A percentile compares a stretch with the other conserved stretches of the same genome.
phyloP scores from a whole-genome alignment of 2,329 filamentous ascomycete species.

The Xylaria sp. region DNA sequence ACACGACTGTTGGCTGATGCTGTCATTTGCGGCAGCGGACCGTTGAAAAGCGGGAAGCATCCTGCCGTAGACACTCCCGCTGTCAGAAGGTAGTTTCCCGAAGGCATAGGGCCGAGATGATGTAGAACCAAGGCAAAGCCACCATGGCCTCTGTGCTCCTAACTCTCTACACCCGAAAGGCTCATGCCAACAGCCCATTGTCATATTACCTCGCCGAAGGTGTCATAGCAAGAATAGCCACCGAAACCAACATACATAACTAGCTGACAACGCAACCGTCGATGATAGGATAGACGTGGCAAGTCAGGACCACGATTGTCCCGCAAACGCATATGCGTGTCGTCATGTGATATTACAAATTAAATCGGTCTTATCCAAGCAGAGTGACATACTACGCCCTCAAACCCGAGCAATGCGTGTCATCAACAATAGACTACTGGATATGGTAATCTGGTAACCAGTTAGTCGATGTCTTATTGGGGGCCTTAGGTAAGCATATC shows the following conservation, averaged over 20 bases:
- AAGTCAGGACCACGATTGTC: background rate
- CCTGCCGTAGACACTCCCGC: conserved; percentile 42
- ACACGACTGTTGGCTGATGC: conserved; percentile 22
- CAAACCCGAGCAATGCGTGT: background rate
- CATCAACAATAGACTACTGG: background rate
- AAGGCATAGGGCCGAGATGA: conserved; percentile 35
- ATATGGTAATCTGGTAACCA: background rate
- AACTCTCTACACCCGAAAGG: conserved; percentile 13
- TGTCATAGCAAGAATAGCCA: conserved; percentile 13
- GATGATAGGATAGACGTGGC: background rate
- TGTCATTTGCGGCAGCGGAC: conserved; percentile 42
- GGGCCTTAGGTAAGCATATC: background rate
- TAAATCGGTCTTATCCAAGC: background rate
- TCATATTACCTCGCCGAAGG: background rate
- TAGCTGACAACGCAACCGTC: background rate
- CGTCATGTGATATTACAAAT: conserved; percentile 35
- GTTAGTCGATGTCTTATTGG: background rate
- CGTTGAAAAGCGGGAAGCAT: conserved; percentile 45
- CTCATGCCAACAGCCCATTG: conserved; percentile 25
- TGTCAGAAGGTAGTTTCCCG: conserved; percentile 44
- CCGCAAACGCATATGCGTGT: conserved; percentile 33
- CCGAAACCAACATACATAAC: conserved; percentile 23
- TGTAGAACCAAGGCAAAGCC: conserved; percentile 5
- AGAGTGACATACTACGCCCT: background rate
- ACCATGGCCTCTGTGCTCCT: conserved; percentile 3